phyloP scores from a whole-genome alignment of 495 filamentous ascomycete species.

The Talaromyces thailandensis region DNA sequence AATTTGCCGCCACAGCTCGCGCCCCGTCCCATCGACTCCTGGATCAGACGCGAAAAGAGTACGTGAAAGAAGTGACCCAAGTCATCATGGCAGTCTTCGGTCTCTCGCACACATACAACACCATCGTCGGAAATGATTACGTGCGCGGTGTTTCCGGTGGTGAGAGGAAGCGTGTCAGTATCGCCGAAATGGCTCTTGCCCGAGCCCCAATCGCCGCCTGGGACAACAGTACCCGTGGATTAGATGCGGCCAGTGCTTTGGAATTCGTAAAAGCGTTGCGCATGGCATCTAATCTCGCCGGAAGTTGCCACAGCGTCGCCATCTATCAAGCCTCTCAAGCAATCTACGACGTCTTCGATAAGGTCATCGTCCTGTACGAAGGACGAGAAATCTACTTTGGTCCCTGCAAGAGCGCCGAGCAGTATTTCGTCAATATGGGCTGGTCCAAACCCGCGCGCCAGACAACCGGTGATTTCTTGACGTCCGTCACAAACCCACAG shows the following conservation, averaged over 20 bases:
- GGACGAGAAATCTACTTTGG: conserved; percentile 64
- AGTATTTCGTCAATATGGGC: conserved; percentile 54
- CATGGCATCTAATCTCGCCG: conserved; percentile 62
- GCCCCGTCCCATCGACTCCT: conserved; percentile 34
- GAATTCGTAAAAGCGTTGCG: conserved; percentile 62
- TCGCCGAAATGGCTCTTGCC: conserved; percentile 56
- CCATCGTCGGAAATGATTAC: conserved; percentile 39
- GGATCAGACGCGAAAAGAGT: conserved; percentile 31
- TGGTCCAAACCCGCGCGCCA: conserved; percentile 49
- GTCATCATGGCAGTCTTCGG: conserved; percentile 58
- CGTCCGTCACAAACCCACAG: conserved; percentile 58
- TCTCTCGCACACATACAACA: conserved; percentile 47
- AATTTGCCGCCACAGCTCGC: conserved; percentile 50
- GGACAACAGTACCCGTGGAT: conserved; percentile 80
- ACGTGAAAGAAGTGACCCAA: conserved; percentile 37
- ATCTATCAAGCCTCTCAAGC: conserved; percentile 81
- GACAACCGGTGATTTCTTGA: conserved; percentile 65
- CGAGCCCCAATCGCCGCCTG: conserved; percentile 66
- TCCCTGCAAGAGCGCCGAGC: conserved; percentile 42
- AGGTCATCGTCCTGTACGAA: conserved; percentile 53
- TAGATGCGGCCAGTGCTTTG: conserved; percentile 77
- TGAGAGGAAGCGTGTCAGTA: conserved; percentile 60
- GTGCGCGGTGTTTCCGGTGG: conserved; percentile 70
- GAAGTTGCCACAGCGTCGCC: conserved; percentile 69
- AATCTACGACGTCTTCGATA: conserved; percentile 64